Conservation (phyloP, 78 protist genomes). For the Andalucia godoyi region DNA sequence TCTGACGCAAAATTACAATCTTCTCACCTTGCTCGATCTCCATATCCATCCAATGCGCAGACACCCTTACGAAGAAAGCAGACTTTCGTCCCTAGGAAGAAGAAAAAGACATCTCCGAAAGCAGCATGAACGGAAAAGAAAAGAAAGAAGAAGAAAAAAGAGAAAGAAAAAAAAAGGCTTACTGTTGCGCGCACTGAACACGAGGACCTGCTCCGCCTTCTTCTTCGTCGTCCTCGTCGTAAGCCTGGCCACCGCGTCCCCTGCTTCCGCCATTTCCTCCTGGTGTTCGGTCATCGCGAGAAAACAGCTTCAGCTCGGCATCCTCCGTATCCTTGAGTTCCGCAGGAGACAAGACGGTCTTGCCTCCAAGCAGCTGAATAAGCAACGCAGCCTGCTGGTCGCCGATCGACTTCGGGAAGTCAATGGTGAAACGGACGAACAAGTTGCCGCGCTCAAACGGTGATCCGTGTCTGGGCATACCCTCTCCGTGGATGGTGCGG, state of each 20-base stretch:
- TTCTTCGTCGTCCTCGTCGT: conserved; percentile 20
- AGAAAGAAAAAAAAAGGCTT: neutral
- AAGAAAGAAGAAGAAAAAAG: neutral
- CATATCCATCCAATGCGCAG: no score
- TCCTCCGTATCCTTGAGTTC: conserved; percentile 3
- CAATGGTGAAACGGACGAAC: conserved; percentile 51
- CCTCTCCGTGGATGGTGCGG: conserved; percentile 74
- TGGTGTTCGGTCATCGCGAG: neutral
- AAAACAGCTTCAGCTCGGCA: neutral
- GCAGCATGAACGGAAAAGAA: neutral
- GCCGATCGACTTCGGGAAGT: conserved; percentile 70
- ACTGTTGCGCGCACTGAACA: conserved; percentile 21
- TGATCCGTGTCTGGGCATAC: conserved; percentile 81
- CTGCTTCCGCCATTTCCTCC: neutral
- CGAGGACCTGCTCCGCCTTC: conserved; percentile 1
- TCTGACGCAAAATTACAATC: no score
- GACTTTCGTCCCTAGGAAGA: neutral
- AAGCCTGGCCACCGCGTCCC: neutral
- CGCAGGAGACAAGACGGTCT: neutral
- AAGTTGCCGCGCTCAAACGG: conserved; percentile 74
- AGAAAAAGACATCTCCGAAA: neutral
- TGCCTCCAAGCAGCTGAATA: neutral
- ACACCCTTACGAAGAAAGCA: no score
- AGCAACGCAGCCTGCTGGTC: neutral
- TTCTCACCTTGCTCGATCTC: no score